These are phyloP conservation scores for Sphagnurus paluster DNA, from an alignment of 1,284 basidiomycete genomes.

Conservation along the genomic window DNA sequence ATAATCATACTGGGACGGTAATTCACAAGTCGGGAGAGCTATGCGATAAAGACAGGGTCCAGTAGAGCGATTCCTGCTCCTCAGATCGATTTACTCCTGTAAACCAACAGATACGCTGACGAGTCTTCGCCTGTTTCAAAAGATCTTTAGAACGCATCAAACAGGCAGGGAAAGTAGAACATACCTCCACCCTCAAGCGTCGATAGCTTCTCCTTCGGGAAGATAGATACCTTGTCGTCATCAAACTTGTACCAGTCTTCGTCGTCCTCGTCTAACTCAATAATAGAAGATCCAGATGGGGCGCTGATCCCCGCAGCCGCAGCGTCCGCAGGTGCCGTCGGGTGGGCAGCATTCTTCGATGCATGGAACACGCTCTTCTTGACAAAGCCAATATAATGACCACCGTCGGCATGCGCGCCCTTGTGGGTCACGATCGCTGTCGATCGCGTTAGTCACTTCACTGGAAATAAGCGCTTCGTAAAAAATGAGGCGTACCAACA, in stretches of 20 bases:
- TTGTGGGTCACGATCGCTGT: constrained; percentile 95
- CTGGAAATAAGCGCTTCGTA: constrained; percentile 4
- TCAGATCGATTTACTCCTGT: constrained; percentile 55
- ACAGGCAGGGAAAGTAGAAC: constrained; percentile 19
- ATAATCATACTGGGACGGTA: no score
- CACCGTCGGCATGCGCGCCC: constrained; percentile 90
- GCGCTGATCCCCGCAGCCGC: constrained; percentile 21
- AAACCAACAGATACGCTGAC: constrained; percentile 85
- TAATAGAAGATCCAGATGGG: constrained; percentile 3
- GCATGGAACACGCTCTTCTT: constrained; percentile 69
- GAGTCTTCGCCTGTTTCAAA: constrained; percentile 59
- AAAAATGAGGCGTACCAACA: constrained; percentile 54
- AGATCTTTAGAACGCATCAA: constrained; percentile 1
- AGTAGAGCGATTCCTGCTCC: no score
- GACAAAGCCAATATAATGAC: constrained; percentile 92
- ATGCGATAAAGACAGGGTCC: no score
- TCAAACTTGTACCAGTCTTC: constrained; percentile 90
- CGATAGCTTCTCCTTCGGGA: constrained; percentile 79
- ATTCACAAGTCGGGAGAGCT: no score
- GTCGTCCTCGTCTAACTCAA: constrained; percentile 51
- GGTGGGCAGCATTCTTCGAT: constrained; percentile 16
- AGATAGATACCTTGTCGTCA: constrained; percentile 87
- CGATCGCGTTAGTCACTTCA: background rate
- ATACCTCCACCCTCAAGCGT: constrained; percentile 82
- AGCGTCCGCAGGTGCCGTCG: constrained; percentile 11